A percentile compares a stretch with the other conserved stretches of the same genome.
Conservation (phyloP, 345 rosid genomes). For the Boechera divaricarpa region DNA sequence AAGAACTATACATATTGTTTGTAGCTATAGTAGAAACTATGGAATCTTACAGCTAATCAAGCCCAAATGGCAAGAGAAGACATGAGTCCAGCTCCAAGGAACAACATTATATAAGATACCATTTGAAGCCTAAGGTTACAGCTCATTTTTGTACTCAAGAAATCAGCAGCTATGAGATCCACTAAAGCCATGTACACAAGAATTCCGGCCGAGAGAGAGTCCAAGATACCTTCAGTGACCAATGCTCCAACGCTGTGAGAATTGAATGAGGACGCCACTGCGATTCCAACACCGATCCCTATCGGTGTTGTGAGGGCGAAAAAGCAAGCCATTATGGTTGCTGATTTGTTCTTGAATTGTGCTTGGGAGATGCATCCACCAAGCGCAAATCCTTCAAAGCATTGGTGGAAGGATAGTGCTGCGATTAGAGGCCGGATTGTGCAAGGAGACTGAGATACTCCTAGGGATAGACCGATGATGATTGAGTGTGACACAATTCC, state of each 20-base stretch:
- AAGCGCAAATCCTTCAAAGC: slow-evolving; percentile 95
- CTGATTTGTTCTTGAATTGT: slow-evolving; percentile 61
- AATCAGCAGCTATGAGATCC: slow-evolving; percentile 94
- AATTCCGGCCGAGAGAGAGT: slow-evolving; percentile 86
- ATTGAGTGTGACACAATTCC: slow-evolving; percentile 93
- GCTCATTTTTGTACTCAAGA: slow-evolving; percentile 86
- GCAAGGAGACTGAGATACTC: slow-evolving; percentile 85
- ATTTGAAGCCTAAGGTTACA: slow-evolving; percentile 85
- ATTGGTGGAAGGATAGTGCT: slow-evolving; percentile 91
- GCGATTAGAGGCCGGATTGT: slow-evolving; percentile 88
- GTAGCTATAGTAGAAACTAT: slow-evolving; percentile 5
- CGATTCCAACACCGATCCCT: slow-evolving; percentile 74
- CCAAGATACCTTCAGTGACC: slow-evolving; percentile 75
- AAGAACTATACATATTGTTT: slow-evolving; percentile 25
- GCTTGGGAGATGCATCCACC: slow-evolving; percentile 98
- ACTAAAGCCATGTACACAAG: slow-evolving; percentile 96
- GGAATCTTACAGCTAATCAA: slow-evolving; percentile 44
- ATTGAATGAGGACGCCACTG: slow-evolving; percentile 66
- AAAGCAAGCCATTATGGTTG: slow-evolving; percentile 77
- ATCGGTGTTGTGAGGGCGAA: slow-evolving; percentile 82
- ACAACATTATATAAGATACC: slow-evolving; percentile 71
- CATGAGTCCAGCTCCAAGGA: slow-evolving; percentile 91
- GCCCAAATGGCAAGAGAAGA: slow-evolving; percentile 87
- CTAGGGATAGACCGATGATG: slow-evolving; percentile 85
- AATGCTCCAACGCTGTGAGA: slow-evolving; percentile 66